These are phyloP conservation scores for Closterium sp. DNA, from an alignment of 139 green algal genomes.

Conservation along the genomic window DNA sequence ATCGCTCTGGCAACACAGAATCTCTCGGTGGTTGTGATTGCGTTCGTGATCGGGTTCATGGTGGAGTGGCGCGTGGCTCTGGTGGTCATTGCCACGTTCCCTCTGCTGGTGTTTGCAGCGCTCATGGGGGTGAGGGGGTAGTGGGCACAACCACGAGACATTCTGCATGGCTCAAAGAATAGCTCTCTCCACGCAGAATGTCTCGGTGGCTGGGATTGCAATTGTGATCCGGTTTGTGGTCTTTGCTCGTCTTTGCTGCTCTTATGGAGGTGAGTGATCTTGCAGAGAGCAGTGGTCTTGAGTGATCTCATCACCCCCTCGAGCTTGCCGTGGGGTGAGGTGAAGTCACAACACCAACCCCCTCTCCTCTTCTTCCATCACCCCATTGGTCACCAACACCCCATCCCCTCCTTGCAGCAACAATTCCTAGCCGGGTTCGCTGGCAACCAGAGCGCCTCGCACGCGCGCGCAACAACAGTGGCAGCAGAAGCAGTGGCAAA, in stretches of 20 bases:
- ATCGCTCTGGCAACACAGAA: constrained; percentile 50
- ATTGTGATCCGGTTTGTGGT: too few species aligned
- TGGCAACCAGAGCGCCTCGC: not conserved
- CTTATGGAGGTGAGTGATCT: too few species aligned
- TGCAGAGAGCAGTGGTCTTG: too few species aligned
- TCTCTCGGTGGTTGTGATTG: constrained; percentile 58
- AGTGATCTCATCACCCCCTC: too few species aligned
- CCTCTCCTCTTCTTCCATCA: too few species aligned
- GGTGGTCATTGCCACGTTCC: constrained; percentile 62
- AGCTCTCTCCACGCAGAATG: not conserved
- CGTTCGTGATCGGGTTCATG: constrained; percentile 60
- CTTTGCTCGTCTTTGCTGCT: too few species aligned
- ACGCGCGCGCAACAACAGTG: constrained; percentile 4
- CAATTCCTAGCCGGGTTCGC: constrained; percentile 4
- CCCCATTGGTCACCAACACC: not conserved
- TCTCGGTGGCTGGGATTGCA: too few species aligned
- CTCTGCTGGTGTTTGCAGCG: not conserved
- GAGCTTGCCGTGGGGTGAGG: too few species aligned
- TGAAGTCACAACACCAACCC: too few species aligned
- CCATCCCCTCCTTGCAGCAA: not conserved
- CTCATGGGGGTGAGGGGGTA: not conserved
- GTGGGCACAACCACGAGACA: too few species aligned
- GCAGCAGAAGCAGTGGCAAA: constrained; percentile 33
- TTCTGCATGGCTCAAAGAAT: too few species aligned
- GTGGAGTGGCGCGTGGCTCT: constrained; percentile 74